These are phyloP conservation scores for Berberis thunbergii DNA, from an alignment of 164 flowering plant species.

Conservation along the genomic window DNA sequence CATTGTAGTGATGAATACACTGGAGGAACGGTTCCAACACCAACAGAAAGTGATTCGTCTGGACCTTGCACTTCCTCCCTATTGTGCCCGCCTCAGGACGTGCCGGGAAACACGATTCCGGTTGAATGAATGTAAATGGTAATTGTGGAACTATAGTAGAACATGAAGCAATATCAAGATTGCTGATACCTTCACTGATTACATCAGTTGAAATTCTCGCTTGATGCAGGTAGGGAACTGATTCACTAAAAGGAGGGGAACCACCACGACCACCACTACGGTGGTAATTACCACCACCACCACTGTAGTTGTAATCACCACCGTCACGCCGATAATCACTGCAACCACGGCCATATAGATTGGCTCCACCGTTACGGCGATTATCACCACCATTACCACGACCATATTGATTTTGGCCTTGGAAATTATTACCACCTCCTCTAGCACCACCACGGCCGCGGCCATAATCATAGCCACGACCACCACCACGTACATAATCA, in stretches of 20 bases:
- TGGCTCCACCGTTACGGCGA: neutral
- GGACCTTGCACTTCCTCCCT: neutral
- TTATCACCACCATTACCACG: neutral
- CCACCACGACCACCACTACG: neutral
- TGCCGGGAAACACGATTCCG: neutral
- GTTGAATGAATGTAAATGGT: neutral
- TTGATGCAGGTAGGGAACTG: constrained; percentile 4
- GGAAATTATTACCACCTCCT: neutral
- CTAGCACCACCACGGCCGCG: neutral
- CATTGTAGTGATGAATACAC: constrained; percentile 1
- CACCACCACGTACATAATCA: no score
- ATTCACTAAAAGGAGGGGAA: neutral
- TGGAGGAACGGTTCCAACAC: neutral
- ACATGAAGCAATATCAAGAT: neutral
- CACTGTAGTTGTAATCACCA: neutral
- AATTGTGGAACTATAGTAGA: no score
- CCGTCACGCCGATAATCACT: neutral
- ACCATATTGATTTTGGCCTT: no score
- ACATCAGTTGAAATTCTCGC: neutral
- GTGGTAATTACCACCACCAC: neutral
- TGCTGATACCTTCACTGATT: neutral
- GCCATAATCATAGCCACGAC: no score
- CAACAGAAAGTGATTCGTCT: neutral
- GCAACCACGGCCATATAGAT: neutral
- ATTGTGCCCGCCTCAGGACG: neutral